Conservation (phyloP, 441 rosid genomes). For the Erodium trifolium region DNA sequence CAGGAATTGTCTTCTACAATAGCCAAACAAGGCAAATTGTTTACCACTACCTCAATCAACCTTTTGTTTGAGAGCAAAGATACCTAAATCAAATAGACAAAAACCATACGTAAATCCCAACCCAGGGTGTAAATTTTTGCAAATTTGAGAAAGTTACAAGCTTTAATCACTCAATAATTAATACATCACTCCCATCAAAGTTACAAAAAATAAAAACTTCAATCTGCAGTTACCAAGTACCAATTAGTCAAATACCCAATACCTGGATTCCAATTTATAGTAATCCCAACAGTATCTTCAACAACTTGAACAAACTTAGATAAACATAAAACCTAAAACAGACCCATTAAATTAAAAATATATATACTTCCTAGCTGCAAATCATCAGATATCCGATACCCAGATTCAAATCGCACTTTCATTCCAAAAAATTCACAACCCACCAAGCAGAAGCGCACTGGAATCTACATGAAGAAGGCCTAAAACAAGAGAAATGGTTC, state of each 20-base stretch:
- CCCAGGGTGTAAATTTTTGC: background rate
- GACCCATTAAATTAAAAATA: background rate
- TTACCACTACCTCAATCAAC: conserved; percentile 1
- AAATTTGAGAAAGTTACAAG: background rate
- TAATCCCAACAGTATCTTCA: background rate
- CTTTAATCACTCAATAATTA: background rate
- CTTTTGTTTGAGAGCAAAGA: background rate
- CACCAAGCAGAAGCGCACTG: background rate
- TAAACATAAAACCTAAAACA: background rate
- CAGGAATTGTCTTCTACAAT: conserved; percentile 20
- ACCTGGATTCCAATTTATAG: background rate
- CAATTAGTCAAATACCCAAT: background rate
- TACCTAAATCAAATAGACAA: background rate
- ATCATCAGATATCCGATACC: background rate
- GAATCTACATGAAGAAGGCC: background rate
- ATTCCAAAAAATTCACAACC: no score
- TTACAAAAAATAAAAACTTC: background rate
- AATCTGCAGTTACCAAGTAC: no score
- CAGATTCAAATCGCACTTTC: background rate
- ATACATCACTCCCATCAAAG: background rate
- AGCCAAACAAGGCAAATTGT: conserved; percentile 15
- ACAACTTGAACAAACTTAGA: background rate
- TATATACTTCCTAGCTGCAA: background rate
- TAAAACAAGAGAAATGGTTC: background rate
- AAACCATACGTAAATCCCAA: background rate